Base-by-base conservation (phyloP, 2,329 filamentous ascomycete genomes). In the Periglandula ipomoeae region DNA sequence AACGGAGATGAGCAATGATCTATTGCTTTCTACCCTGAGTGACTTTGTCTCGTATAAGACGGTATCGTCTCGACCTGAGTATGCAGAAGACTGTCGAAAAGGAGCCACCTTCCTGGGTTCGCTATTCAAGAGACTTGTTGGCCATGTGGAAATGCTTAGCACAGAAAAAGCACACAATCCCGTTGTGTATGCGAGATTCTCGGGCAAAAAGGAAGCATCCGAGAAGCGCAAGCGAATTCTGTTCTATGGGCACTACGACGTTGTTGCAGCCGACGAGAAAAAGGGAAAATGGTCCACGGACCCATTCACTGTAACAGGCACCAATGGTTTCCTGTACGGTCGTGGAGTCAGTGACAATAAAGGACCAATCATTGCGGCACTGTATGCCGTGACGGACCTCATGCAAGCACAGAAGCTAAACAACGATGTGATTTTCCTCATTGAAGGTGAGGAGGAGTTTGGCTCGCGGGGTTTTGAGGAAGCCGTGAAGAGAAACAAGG, bases 291-390 rank as follows among this genome's bases (percentile, higher is more conserved):
- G 93, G 93, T 76, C 80, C 35, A 82, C 82, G 2, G 87, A 97
- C 54, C 94, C 93, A 0, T 98, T 97, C 63, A 76, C 84, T n/a
- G 76, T 97, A 60, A 85, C 85, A 45, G 93, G 93, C 4, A 81
- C 89, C 49, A 90, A 95, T 58, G 91, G 93, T 0, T 97, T 91
- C 63, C 73, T 97, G 2, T 97, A 98, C 55, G 93, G 93, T 2
- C 86, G 93, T 58, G 93, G 93, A n/a, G 87, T 94, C 13, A 94
- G 89, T 43, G 93, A 98, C 65, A 97, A 98, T 70, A 98, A 98
- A 65, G 93, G 94, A 0, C 93, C 93, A 0, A 89, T 96, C 52
- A 81, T 98, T 60, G 91, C 94, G 2, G 93, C 93, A 1, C 76
- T 98, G 0, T 97, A 94, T 61, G 93, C 91, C 0, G 91, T 94